Conservation (phyloP, 2,329 filamentous ascomycete species). For the Aspergillus flavus region DNA sequence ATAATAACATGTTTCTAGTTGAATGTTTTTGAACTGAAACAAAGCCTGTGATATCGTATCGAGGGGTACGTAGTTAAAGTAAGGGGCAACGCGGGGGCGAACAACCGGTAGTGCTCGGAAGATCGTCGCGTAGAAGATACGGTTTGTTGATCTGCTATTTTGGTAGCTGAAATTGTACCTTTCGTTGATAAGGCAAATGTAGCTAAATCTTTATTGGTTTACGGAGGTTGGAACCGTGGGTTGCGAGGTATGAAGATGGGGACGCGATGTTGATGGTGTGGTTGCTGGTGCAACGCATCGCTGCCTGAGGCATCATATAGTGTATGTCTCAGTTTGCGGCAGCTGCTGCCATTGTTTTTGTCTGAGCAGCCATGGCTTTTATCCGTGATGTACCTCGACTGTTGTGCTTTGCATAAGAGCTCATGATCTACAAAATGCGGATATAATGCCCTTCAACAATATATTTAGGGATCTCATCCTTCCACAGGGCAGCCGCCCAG, state of each 20-base stretch:
- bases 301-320: conserved; percentile 15
- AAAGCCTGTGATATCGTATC: conserved; percentile 4
- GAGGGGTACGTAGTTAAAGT: conserved; percentile 12
- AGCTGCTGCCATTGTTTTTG: not conserved
- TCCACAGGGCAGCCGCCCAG: no score
- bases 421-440: not conserved
- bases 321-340: not conserved
- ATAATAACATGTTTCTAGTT: not conserved
- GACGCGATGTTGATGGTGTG: conserved; percentile 24
- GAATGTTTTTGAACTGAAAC: not conserved
- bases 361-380: not conserved
- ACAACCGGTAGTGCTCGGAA: conserved; percentile 7
- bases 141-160: conserved; percentile 2
- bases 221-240: conserved; percentile 7
- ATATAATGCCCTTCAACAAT: not conserved
- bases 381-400: not conserved
- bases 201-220: conserved; percentile 6
- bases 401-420: not conserved
- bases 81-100: conserved; percentile 13
- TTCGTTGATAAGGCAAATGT: not conserved
- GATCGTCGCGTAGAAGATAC: not conserved
- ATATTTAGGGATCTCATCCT: not conserved
- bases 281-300: conserved; percentile 22
- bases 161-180: not conserved
- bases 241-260: conserved; percentile 10